A percentile compares a stretch with the other conserved stretches of the same genome.
Conservation (phyloP, 352 stramenopile species). For the Phytophthora sp. region DNA sequence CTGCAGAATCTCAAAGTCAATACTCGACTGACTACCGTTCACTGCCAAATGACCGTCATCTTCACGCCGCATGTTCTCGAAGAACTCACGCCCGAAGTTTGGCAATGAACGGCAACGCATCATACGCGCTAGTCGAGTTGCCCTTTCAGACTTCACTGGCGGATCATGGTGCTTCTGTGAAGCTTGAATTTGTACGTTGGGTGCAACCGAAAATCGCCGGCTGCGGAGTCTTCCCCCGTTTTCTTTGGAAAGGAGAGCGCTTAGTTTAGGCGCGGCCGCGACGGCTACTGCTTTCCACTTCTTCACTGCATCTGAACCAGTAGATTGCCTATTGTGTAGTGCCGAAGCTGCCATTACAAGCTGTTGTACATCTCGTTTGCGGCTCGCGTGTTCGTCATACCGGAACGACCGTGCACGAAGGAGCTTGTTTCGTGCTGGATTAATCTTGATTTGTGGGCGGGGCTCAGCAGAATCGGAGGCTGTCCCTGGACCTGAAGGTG, state of each 20-base stretch:
- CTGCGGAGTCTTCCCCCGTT: not conserved
- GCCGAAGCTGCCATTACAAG: not conserved
- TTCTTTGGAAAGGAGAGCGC: slow-evolving; percentile 4
- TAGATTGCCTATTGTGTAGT: not conserved
- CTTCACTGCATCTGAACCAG: not conserved
- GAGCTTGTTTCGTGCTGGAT: slow-evolving; percentile 15
- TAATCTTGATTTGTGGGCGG: slow-evolving; percentile 15
- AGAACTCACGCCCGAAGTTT: slow-evolving; percentile 49
- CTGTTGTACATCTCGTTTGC: not conserved
- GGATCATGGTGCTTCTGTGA: not conserved
- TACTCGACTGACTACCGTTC: slow-evolving; percentile 3
- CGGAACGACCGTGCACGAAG: slow-evolving; percentile 15
- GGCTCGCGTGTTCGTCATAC: slow-evolving; percentile 7
- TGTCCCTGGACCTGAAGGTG: not conserved
- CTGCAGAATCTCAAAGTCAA: slow-evolving; percentile 72
- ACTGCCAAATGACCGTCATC: slow-evolving; percentile 3
- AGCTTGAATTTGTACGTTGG: not conserved
- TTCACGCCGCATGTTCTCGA: slow-evolving; percentile 22
- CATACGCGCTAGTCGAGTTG: slow-evolving; percentile 30
- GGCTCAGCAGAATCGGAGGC: not conserved
- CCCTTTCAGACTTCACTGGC: slow-evolving; percentile 3
- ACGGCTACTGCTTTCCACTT: slow-evolving; percentile 21
- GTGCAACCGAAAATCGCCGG: slow-evolving; percentile 7
- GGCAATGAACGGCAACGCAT: slow-evolving; percentile 56
- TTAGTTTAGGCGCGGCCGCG: slow-evolving; percentile 18